Evolutionary conservation across 2,329 filamentous ascomycete species (phyloP).

Genomic region (Septoria petroselini): DNA sequence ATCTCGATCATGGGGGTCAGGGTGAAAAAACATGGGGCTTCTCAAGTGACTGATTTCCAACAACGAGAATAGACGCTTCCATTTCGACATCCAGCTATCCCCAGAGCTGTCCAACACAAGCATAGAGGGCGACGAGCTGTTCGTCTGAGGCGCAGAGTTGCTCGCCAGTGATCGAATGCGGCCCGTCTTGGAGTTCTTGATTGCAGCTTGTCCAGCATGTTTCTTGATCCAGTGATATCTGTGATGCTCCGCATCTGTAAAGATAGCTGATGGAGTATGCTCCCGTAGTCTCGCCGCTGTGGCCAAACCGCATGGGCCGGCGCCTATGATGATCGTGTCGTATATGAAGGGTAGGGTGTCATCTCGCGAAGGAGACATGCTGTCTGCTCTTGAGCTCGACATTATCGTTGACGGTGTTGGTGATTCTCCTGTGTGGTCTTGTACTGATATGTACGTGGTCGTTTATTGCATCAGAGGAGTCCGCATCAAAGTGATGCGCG

Average conservation of each 20-base stretch:
- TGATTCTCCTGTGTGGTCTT: neutral
- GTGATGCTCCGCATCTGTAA: slow-evolving; percentile 78
- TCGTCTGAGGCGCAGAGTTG: slow-evolving; percentile 20
- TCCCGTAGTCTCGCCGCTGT: slow-evolving; percentile 70
- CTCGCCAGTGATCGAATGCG: slow-evolving; percentile 31
- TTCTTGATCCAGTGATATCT: slow-evolving; percentile 76
- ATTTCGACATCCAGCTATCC: slow-evolving; percentile 64
- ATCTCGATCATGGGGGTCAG: slow-evolving; percentile 72
- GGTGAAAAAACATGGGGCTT: slow-evolving; percentile 80
- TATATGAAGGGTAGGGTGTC: slow-evolving; percentile 39
- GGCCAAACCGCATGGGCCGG: slow-evolving; percentile 71
- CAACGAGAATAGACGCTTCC: slow-evolving; percentile 66
- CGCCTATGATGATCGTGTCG: slow-evolving; percentile 71
- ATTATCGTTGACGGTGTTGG: neutral
- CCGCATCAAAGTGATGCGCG: neutral
- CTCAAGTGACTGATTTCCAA: slow-evolving; percentile 69
- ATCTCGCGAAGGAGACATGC: slow-evolving; percentile 20
- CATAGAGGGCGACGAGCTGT: slow-evolving; percentile 43
- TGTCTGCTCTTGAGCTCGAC: slow-evolving; percentile 20
- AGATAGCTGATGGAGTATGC: slow-evolving; percentile 70
- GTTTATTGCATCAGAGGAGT: neutral
- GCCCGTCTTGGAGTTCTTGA: slow-evolving; percentile 53
- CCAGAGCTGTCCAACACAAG: slow-evolving; percentile 66
- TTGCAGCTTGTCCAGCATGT: slow-evolving; percentile 58
- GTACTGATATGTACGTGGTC: neutral